Percentiles rank a stretch among this genome's conserved stretches.
phyloP scores from a whole-genome alignment of 495 filamentous ascomycete genomes.

The Choiromyces venosus region DNA sequence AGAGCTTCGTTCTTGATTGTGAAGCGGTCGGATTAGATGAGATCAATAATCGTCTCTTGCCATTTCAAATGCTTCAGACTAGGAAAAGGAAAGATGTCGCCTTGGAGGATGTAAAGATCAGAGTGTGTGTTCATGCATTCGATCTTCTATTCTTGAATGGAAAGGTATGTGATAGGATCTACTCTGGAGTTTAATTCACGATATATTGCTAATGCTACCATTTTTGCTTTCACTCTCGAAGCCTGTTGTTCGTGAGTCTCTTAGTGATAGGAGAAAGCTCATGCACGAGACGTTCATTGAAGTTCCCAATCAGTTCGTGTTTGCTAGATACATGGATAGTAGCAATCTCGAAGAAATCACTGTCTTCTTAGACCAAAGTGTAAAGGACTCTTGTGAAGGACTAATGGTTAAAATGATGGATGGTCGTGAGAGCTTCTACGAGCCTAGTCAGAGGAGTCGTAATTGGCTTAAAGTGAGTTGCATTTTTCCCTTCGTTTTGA shows the following conservation, averaged over 20 bases:
- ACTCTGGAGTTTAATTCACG: neutral
- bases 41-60: conserved; percentile 83
- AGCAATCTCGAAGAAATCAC: conserved; percentile 89
- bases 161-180: conserved; percentile 52
- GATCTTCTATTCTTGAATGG: conserved; percentile 92
- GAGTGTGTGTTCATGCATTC: conserved; percentile 96
- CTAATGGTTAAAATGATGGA: conserved; percentile 99
- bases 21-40: conserved; percentile 98
- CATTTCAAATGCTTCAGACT: conserved; percentile 97
- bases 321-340: conserved; percentile 83
- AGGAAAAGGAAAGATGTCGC: conserved; percentile 96
- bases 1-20: conserved; percentile 94
- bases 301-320: conserved; percentile 83
- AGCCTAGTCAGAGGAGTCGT: conserved; percentile 87
- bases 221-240: conserved; percentile 34
- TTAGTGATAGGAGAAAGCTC: conserved; percentile 75
- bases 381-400: conserved; percentile 92
- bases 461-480: conserved; percentile 78
- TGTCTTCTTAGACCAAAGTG: conserved; percentile 78
- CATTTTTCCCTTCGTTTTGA: neutral
- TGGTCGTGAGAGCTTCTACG: conserved; percentile 82
- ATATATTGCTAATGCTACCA: conserved; percentile 11
- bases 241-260: conserved; percentile 75
- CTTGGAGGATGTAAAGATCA: conserved; percentile 91
- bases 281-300: conserved; percentile 67